Percentiles rank a stretch among this genome's conserved stretches.
These are phyloP conservation scores for Pulveroboletus sp. DNA, from an alignment of 768 basidiomycete genomes.

Conservation along the genomic window DNA sequence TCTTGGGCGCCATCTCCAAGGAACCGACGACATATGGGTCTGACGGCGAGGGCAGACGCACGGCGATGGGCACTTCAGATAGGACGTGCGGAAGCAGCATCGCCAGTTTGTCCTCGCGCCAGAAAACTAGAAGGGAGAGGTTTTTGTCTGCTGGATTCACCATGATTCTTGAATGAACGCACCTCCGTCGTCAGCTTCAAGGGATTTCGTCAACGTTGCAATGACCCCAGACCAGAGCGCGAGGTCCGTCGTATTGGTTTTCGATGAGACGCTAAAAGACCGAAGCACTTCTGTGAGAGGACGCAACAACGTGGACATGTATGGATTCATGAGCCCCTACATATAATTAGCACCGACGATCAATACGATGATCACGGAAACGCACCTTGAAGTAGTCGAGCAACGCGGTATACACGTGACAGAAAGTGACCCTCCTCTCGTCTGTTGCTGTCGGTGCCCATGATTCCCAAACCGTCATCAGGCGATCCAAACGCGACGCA, in stretches of 20 bases:
- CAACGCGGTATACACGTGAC: conserved; percentile 65
- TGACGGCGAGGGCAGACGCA: conserved; percentile 23
- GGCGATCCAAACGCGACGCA: conserved; percentile 28
- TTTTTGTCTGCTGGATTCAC: neutral
- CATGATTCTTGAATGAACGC: conserved; percentile 19
- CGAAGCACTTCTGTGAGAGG: conserved; percentile 63
- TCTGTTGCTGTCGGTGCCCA: conserved; percentile 21
- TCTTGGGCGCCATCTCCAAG: neutral
- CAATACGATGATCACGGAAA: neutral
- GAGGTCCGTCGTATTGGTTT: conserved; percentile 28
- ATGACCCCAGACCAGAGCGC: conserved; percentile 64
- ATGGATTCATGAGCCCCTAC: conserved; percentile 85
- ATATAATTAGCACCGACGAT: neutral
- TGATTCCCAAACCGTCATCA: neutral
- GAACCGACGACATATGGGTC: neutral
- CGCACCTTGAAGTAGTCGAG: conserved; percentile 86
- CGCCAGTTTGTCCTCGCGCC: conserved; percentile 79
- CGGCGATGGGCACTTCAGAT: conserved; percentile 58
- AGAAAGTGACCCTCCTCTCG: conserved; percentile 65
- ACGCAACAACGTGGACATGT: conserved; percentile 73
- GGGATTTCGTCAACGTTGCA: conserved; percentile 59
- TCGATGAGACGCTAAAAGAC: conserved; percentile 35
- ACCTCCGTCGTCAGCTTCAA: conserved; percentile 81
- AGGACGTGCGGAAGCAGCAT: conserved; percentile 57
- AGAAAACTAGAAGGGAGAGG: conserved; percentile 60